Evolutionary conservation across 768 basidiomycete species (phyloP), one percentile per base, ranked within the genome.

Genomic region (Tremella yokohamensis): DNA sequence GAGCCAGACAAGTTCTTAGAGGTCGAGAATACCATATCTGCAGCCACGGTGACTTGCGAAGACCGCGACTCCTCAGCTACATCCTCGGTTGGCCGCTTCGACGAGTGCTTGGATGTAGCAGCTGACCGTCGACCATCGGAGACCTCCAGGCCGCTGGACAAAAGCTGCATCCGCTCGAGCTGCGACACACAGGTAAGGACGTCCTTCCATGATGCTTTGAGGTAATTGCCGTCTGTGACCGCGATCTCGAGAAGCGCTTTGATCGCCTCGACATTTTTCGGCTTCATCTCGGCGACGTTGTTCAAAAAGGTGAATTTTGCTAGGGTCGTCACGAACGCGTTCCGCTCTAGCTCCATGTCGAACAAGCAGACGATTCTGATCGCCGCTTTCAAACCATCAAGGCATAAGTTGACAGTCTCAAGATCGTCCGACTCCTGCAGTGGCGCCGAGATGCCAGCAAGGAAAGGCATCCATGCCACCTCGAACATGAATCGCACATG

Each of bases 401-500:
- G 79, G 72, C 92, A 94, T 13, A 92, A 80, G 58, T 90, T 87
- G 61, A 98, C 89, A 16, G 92, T 80, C 71, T 94, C 93, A 48
- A 92, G 79, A 76, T 96, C 93, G 70, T 97, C 91, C 0, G 92
- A 91, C 58, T 92, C 89, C 75, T 98, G 96, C 44, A 98, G 81
- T 15, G 92, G 94, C 0, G 85, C 90, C 8, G 96, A 98, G 25
- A 98, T 81, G 11, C 92, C 93, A 13, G 96, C 94, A 20, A 99
- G 82, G 78, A 97, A 93, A 1, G 96, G 86, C 79, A 98, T 98
- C 96, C 96, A 99, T 19, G 91, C 93, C 7, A 97, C 93, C 77
- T 98, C 94, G 68, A 99, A 96, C 96, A 99, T 99, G 18, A 96
- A 94, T 38, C 86, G 84, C 60, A 98, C 94, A 74, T 99, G 96